Percentiles rank a stretch among this genome's conserved stretches.
Conservation (phyloP, 2,329 filamentous ascomycete genomes). For the Pseudogymnoascus sp. region DNA sequence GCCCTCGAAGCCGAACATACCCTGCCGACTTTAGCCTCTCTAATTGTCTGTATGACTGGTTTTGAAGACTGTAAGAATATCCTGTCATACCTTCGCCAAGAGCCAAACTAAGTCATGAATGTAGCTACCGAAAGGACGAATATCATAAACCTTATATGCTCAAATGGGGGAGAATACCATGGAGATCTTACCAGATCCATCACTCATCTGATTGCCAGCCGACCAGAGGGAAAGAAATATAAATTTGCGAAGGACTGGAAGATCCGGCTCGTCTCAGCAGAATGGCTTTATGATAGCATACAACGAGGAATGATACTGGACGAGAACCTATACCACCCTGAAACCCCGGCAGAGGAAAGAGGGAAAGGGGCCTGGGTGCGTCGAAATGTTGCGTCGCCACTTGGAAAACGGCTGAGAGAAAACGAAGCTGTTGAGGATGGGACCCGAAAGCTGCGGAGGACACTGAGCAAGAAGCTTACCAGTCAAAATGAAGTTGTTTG, state of each 20-base stretch:
- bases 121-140: constrained; percentile 56
- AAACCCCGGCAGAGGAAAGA: constrained; percentile 58
- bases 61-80: constrained; percentile 60
- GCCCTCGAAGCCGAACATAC: constrained; percentile 59
- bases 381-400: constrained; percentile 36
- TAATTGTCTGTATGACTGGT: constrained; percentile 61
- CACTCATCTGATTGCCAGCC: constrained; percentile 77
- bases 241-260: constrained; percentile 76
- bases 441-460: constrained; percentile 75
- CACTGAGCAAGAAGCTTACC: constrained; percentile 73
- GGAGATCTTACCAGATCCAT: constrained; percentile 79
- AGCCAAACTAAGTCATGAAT: constrained; percentile 22
- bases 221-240: constrained; percentile 82
- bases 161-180: constrained; percentile 73
- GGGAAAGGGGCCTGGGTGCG: constrained; percentile 70
- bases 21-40: constrained; percentile 53
- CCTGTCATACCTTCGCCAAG: constrained; percentile 9
- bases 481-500: constrained; percentile 79
- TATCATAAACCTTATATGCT: constrained; percentile 56
- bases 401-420: constrained; percentile 53
- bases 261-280: constrained; percentile 67
- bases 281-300: constrained; percentile 80
- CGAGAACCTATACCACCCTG: constrained; percentile 74
- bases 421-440: constrained; percentile 44
- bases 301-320: constrained; percentile 85